phyloP scores from a whole-genome alignment of 129 eudicot species.

The Pittosporum tobira region DNA sequence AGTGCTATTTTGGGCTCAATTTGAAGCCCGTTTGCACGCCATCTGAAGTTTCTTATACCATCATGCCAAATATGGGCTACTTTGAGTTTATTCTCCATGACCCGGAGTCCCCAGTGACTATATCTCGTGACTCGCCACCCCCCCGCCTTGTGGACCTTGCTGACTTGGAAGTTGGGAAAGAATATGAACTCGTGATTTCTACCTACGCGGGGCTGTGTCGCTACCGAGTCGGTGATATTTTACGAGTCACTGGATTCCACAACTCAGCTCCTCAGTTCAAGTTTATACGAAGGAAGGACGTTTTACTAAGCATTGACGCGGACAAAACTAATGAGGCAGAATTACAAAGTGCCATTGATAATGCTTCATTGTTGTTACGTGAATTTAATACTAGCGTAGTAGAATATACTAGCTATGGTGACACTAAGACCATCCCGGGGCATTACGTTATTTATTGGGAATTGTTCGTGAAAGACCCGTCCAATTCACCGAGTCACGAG shows the following conservation, averaged over 20 bases:
- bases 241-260: slow-evolving; percentile 37
- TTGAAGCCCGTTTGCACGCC: slow-evolving; percentile 38
- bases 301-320: slow-evolving; percentile 30
- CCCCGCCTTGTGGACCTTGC: slow-evolving; percentile 32
- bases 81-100: slow-evolving; percentile 43
- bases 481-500: slow-evolving; percentile 16
- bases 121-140: slow-evolving; percentile 5
- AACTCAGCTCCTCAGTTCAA: slow-evolving; percentile 37
- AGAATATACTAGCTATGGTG: slow-evolving; percentile 45
- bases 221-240: slow-evolving; percentile 32
- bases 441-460: slow-evolving; percentile 46
- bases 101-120: slow-evolving; percentile 3
- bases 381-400: slow-evolving; percentile 20
- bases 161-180: slow-evolving; percentile 37
- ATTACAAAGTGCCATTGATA: slow-evolving; percentile 33
- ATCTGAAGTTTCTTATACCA: slow-evolving; percentile 37
- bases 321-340: slow-evolving; percentile 43
- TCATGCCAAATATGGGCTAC: slow-evolving; percentile 54
- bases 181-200: slow-evolving; percentile 42
- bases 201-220: slow-evolving; percentile 45
- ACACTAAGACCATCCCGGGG: slow-evolving; percentile 29
- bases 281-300: slow-evolving; percentile 33
- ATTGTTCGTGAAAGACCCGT: slow-evolving; percentile 20
- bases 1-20: slow-evolving; percentile 44
- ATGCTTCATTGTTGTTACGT: slow-evolving; percentile 21